These are phyloP conservation scores for Anisogramma anomala DNA, from an alignment of 2,329 filamentous ascomycete species.

Conservation along the genomic window DNA sequence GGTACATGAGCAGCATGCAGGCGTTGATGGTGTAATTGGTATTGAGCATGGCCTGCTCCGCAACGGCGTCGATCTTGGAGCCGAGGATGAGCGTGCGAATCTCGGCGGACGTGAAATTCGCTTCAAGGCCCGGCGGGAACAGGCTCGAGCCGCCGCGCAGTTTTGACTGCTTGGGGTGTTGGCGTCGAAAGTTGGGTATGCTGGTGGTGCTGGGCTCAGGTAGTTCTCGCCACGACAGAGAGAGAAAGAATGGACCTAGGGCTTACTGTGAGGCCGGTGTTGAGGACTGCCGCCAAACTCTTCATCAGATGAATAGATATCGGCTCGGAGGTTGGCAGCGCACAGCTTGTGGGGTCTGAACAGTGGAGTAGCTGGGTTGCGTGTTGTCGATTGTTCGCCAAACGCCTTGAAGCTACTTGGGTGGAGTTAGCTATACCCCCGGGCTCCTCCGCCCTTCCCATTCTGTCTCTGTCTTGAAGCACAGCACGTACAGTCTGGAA, in stretches of 20 bases:
- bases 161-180: conserved; percentile 22
- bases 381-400: too few relatives aligned
- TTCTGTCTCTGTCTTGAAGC: too few relatives aligned
- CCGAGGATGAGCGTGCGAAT: conserved; percentile 31
- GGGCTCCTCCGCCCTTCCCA: too few relatives aligned
- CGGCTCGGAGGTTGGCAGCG: neutral
- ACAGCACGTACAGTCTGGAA: too few relatives aligned
- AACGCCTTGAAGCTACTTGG: too few relatives aligned
- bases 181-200: too few relatives aligned
- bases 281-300: conserved; percentile 15
- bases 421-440: too few relatives aligned
- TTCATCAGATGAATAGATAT: conserved; percentile 8
- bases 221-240: neutral
- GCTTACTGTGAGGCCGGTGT: conserved; percentile 29
- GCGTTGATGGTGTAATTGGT: conserved; percentile 20
- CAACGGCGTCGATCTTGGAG: conserved; percentile 32
- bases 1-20: conserved; percentile 20
- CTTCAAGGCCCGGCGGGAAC: conserved; percentile 25
- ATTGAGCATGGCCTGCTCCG: conserved; percentile 30
- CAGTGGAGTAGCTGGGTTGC: too few relatives aligned
- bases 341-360: conserved; percentile 2
- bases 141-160: conserved; percentile 33
- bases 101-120: conserved; percentile 25
- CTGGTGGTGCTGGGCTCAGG: too few relatives aligned
- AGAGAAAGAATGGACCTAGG: neutral